Base-by-base conservation (phyloP, 768 basidiomycete species). In the Leccinellum rugosiceps region DNA sequence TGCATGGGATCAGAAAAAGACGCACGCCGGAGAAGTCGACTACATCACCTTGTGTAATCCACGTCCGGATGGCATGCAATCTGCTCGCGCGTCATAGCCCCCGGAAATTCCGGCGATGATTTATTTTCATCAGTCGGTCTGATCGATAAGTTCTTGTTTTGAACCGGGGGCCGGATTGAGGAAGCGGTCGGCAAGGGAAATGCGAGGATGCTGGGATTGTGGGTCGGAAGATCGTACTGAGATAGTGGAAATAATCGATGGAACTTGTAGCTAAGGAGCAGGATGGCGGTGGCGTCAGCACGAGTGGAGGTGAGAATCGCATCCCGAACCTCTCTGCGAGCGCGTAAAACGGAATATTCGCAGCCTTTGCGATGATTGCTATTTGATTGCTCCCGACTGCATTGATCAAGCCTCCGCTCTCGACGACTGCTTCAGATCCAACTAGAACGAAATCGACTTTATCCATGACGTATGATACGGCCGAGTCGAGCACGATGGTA, bases 381-480 rank as follows among this genome's bases (percentile, higher is more conserved):
- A 98, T 94, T 75, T 97, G 94, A 73, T 92, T 94, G 66, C 94
- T 94, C 43, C 96, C 96, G 35, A 98, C 90, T 52, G 90, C 92
- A 68, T 94, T 94, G 64, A 95, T 85, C 58, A 93, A 76, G 4
- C 94, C 92, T 45, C 97, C 97, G 60, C 91, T 94, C 74, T 98
- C 97, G 6, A 97, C 96, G 26, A 99, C 95, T 8, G 95, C 97
- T 76, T 99, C 97, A 41, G 94, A 94, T 31, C 97, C 97, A 41
- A 98, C 94, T 49, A 99, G 82, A 50, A 96, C 90, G 71, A 96
- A 90, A 72, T 96, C 92, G 19, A 96, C 93, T 64, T 90, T 88
- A 62, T 96, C 92, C 90, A 99, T 98, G 64, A 92, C 86, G 76
- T 98, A 98, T 38, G 93, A 93, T 4, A 98, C 95, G 2, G 96